A percentile compares a stretch with the other conserved stretches of the same genome.
These are phyloP conservation scores for Daldinia vernicosa DNA, from an alignment of 495 filamentous ascomycete species.

Conservation along the genomic window DNA sequence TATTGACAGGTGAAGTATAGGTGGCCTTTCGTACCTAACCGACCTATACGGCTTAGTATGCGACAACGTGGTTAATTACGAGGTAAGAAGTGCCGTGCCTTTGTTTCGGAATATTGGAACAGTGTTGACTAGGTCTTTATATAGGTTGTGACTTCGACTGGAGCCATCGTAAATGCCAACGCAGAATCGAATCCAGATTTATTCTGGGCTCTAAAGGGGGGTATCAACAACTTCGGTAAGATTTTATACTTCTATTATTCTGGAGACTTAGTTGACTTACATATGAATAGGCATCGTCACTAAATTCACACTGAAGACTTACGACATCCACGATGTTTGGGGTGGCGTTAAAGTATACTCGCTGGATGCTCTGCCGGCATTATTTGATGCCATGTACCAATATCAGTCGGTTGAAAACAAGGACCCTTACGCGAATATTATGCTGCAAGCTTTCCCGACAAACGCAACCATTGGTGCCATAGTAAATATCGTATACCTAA, in stretches of 20 bases:
- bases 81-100: slow-evolving; percentile 42
- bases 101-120: neutral
- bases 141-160: slow-evolving; percentile 62
- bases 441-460: slow-evolving; percentile 43
- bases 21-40: slow-evolving; percentile 60
- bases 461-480: slow-evolving; percentile 43
- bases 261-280: slow-evolving; percentile 32
- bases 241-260: slow-evolving; percentile 18
- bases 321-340: slow-evolving; percentile 52
- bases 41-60: slow-evolving; percentile 64
- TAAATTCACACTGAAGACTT: slow-evolving; percentile 54
- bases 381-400: slow-evolving; percentile 39
- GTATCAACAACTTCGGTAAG: slow-evolving; percentile 62
- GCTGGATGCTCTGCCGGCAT: slow-evolving; percentile 38
- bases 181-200: slow-evolving; percentile 49
- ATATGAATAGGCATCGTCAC: slow-evolving; percentile 49
- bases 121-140: slow-evolving; percentile 8
- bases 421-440: slow-evolving; percentile 43
- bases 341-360: slow-evolving; percentile 53
- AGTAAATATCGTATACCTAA: slow-evolving; percentile 44
- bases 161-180: slow-evolving; percentile 60
- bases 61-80: slow-evolving; percentile 62
- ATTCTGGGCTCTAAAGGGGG: slow-evolving; percentile 57
- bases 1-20: slow-evolving; percentile 11
- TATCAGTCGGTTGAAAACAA: slow-evolving; percentile 40